These are phyloP conservation scores for Dunaliella primolecta DNA, from an alignment of 139 green algal genomes.

Conservation along the genomic window DNA sequence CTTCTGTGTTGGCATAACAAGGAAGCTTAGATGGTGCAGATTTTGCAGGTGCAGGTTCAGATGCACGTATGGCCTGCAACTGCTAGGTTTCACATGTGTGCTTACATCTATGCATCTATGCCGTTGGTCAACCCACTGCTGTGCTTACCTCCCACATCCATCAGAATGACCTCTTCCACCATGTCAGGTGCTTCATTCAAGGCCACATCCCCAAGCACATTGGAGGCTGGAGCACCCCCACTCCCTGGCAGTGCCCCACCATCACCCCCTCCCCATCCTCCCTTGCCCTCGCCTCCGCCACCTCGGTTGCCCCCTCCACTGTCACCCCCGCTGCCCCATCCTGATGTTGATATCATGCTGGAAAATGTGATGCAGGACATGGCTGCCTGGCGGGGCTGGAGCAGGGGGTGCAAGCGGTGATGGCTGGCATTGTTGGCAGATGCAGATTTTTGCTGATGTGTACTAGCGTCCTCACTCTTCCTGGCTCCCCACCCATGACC, in stretches of 20 bases:
- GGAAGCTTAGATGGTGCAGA: no score
- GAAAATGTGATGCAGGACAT: neutral
- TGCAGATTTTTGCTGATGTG: no score
- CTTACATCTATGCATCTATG: no score
- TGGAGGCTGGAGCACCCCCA: neutral
- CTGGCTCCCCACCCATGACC: no score
- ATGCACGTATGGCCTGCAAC: no score
- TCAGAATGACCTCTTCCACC: slow-evolving; percentile 69
- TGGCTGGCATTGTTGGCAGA: no score
- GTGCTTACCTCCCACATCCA: slow-evolving; percentile 73
- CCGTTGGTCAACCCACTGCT: no score
- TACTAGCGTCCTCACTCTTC: no score
- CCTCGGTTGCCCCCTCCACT: neutral
- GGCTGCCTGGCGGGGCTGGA: neutral
- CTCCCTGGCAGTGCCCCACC: neutral
- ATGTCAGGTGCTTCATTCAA: slow-evolving; percentile 20
- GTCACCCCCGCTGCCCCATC: neutral
- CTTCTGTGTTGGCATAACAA: no score
- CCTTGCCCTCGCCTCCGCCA: slow-evolving; percentile 4
- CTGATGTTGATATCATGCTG: neutral
- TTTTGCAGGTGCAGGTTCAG: no score
- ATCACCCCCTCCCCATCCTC: slow-evolving; percentile 21
- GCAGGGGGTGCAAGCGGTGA: no score
- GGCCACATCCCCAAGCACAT: slow-evolving; percentile 24
- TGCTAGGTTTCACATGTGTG: no score